Evolutionary conservation across 139 green algal species (phyloP).

Genomic region (Haematococcus lacustris): DNA sequence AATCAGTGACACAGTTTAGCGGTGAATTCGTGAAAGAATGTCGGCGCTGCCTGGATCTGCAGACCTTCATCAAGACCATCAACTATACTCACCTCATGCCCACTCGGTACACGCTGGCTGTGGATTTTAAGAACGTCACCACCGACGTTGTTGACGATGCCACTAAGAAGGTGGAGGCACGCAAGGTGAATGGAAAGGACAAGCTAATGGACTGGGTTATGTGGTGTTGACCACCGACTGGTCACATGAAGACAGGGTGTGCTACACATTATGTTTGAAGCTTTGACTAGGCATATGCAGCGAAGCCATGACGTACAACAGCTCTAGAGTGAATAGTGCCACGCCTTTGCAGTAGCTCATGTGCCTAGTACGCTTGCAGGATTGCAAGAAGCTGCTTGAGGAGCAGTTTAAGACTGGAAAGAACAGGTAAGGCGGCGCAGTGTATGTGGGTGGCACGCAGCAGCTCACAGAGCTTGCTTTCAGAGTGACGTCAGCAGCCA

Average conservation of each 20-base stretch:
- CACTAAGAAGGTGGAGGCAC: conserved; percentile 81
- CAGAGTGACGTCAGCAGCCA: too few relatives aligned
- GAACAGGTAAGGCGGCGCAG: too few relatives aligned
- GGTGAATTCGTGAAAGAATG: background rate
- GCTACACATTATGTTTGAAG: too few relatives aligned
- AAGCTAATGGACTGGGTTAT: background rate
- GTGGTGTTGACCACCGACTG: background rate
- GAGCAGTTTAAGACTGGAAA: conserved; percentile 99
- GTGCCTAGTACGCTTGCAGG: conserved; percentile 55
- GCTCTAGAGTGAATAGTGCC: background rate
- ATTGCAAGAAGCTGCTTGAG: conserved; percentile 89
- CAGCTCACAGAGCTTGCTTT: too few relatives aligned
- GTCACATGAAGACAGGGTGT: too few relatives aligned
- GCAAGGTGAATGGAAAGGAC: too few relatives aligned
- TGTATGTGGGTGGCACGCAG: too few relatives aligned
- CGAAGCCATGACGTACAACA: background rate
- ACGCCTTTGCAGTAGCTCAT: too few relatives aligned
- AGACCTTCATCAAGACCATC: conserved; percentile 95
- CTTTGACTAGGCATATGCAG: too few relatives aligned
- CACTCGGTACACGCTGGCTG: conserved; percentile 96
- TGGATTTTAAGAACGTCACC: conserved; percentile 90
- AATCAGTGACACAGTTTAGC: background rate
- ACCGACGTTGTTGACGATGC: conserved; percentile 78
- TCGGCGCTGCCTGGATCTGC: conserved; percentile 10
- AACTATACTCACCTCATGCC: conserved; percentile 99